Evolutionary conservation across 75 land plant genomes (phyloP).

Genomic region (Cunninghamia lanceolata): DNA sequence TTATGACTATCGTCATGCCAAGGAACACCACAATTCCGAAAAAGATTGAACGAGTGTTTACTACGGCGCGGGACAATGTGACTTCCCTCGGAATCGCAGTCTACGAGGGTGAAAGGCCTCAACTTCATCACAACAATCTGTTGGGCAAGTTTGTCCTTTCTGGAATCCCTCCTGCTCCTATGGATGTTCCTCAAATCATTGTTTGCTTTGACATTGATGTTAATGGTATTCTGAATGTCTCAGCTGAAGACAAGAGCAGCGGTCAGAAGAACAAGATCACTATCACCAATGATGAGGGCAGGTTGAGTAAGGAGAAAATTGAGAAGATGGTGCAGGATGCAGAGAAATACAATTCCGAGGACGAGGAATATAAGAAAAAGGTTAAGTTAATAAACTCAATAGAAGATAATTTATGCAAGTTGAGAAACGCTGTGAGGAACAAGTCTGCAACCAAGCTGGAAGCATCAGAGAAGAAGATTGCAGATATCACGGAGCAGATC

Average conservation of each 20-base stretch:
- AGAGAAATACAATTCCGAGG: conserved; percentile 65
- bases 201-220: too few relatives aligned
- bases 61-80: conserved; percentile 71
- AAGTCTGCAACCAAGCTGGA: conserved; percentile 60
- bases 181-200: conserved; percentile 71
- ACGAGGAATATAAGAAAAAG: too few relatives aligned
- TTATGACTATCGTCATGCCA: conserved; percentile 70
- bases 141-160: conserved; percentile 74
- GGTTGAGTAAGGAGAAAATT: conserved; percentile 70
- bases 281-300: conserved; percentile 65
- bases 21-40: conserved; percentile 76
- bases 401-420: conserved; percentile 79
- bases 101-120: conserved; percentile 65
- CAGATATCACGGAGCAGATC: conserved; percentile 58
- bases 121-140: conserved; percentile 64
- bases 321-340: conserved; percentile 78
- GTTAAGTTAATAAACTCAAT: too few relatives aligned
- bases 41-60: conserved; percentile 76
- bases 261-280: conserved; percentile 87
- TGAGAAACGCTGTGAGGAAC: conserved; percentile 70
- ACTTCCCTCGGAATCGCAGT: conserved; percentile 73
- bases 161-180: conserved; percentile 75
- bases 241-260: conserved; percentile 72
- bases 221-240: conserved; percentile 73
- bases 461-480: too few relatives aligned